phyloP scores from a whole-genome alignment of 495 filamentous ascomycete species.

The Pyronema domesticum region DNA sequence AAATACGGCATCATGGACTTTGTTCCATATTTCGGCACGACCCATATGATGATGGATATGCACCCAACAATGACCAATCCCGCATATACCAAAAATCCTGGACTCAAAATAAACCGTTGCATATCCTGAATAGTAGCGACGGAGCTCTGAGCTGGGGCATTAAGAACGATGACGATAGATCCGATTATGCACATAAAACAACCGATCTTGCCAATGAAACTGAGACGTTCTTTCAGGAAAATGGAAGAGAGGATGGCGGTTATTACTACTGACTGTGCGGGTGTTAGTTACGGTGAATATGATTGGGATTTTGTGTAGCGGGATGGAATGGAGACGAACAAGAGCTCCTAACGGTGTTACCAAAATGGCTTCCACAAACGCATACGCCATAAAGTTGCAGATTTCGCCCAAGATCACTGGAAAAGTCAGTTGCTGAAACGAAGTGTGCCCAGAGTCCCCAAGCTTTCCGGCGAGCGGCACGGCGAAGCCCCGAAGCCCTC shows the following conservation, averaged over 20 bases:
- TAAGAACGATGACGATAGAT: conserved; percentile 82
- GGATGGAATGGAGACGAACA: conserved; percentile 4
- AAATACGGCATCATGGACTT: conserved; percentile 96
- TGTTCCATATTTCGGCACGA: conserved; percentile 78
- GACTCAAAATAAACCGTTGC: conserved; percentile 70
- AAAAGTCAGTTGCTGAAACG: not conserved
- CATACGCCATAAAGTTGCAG: conserved; percentile 95
- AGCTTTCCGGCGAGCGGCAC: not conserved
- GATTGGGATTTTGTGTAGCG: not conserved
- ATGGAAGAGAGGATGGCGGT: conserved; percentile 87
- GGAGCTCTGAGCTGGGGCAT: conserved; percentile 71
- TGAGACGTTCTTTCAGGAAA: conserved; percentile 87
- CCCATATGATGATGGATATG: conserved; percentile 58
- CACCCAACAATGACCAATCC: conserved; percentile 66
- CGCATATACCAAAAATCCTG: conserved; percentile 70
- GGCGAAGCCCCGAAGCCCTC: not conserved
- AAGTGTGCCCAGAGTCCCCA: conserved; percentile 4
- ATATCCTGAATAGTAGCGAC: conserved; percentile 84
- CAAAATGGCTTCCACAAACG: conserved; percentile 90
- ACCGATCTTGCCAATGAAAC: conserved; percentile 87
- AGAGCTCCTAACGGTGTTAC: conserved; percentile 92
- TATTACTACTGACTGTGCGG: conserved; percentile 56
- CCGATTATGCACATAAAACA: conserved; percentile 92
- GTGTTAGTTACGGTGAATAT: not conserved
- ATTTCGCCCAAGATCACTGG: conserved; percentile 80